Evolutionary conservation across 2,329 filamentous ascomycete genomes (phyloP).

Genomic region (Alternaria sp.): DNA sequence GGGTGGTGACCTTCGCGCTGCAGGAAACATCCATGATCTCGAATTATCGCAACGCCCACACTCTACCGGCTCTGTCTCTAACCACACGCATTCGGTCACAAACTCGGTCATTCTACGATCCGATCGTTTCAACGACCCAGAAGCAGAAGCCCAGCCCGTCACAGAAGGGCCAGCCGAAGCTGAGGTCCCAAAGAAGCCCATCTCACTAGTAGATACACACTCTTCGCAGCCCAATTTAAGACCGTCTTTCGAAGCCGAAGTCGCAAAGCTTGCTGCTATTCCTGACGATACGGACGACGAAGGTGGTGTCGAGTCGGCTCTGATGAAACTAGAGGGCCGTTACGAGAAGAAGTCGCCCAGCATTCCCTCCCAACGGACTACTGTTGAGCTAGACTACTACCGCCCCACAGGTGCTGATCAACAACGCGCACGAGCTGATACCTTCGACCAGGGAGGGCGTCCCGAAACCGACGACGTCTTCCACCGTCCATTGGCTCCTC

Average conservation of each 20-base stretch:
- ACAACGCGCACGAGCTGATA: constrained; percentile 22
- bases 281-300: constrained; percentile 79
- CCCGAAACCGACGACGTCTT: constrained; percentile 33
- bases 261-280: constrained; percentile 84
- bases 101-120: constrained; percentile 48
- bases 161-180: constrained; percentile 15
- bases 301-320: constrained; percentile 88
- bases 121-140: constrained; percentile 33
- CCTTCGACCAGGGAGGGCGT: constrained; percentile 26
- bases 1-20: constrained; percentile 56
- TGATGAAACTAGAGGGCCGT: constrained; percentile 90
- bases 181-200: constrained; percentile 33
- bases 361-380: constrained; percentile 26
- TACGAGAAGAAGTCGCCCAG: constrained; percentile 62
- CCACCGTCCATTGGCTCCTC: constrained; percentile 26
- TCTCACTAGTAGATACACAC: constrained; percentile 57
- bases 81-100: constrained; percentile 50
- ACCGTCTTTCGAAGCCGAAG: constrained; percentile 85
- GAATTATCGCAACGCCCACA: constrained; percentile 49
- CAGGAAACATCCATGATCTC: constrained; percentile 55
- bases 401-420: constrained; percentile 25
- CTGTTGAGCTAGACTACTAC: constrained; percentile 31
- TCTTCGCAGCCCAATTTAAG: constrained; percentile 63
- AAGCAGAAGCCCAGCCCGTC: constrained; percentile 12
- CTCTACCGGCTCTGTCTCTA: constrained; percentile 58